Conservation (phyloP, 305 asterid species). For the Fraxinus albicans region DNA sequence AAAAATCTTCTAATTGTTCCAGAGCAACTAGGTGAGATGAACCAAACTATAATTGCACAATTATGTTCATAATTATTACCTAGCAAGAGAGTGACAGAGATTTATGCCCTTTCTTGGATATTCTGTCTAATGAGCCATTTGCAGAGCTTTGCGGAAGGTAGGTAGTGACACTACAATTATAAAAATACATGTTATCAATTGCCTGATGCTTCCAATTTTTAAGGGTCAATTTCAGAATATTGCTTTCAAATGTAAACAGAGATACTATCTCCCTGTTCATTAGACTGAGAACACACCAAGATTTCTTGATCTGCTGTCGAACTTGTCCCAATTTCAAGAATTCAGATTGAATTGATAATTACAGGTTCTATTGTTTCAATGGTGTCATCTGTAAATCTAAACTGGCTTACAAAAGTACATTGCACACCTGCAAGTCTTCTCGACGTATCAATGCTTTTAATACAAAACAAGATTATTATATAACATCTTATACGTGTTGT, state of each 20-base stretch:
- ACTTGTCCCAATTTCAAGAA: background rate
- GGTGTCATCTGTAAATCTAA: background rate
- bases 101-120: background rate
- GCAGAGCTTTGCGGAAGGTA: conserved; percentile 1
- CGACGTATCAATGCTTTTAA: background rate
- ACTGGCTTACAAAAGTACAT: background rate
- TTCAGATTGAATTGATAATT: background rate
- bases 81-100: background rate
- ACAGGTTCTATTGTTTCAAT: background rate
- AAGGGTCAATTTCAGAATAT: background rate
- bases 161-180: background rate
- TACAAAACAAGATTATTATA: background rate
- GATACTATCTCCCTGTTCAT: background rate
- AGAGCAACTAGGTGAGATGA: background rate
- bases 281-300: background rate
- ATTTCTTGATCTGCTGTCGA: background rate
- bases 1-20: background rate
- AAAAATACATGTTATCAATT: background rate
- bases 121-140: background rate
- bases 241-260: background rate
- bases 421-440: background rate
- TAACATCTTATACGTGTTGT: background rate
- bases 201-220: background rate
- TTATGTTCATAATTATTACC: background rate
- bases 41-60: background rate